A percentile compares a stretch with the other conserved stretches of the same genome.
Evolutionary conservation across 768 basidiomycete genomes (phyloP).

Genomic region (Boletus coccyginus): DNA sequence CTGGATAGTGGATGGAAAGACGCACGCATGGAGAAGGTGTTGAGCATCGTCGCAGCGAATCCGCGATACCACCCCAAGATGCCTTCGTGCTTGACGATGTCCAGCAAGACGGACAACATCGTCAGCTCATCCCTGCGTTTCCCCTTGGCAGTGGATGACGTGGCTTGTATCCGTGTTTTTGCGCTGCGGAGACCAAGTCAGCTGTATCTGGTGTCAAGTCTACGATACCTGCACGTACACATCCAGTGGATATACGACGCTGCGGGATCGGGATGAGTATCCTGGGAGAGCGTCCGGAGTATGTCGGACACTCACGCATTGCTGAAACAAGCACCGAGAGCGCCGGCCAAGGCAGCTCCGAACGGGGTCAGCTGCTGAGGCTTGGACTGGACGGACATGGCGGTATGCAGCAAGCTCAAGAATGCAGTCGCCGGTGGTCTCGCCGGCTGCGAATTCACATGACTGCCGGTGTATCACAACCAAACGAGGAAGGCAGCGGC

Average conservation of each 20-base stretch:
- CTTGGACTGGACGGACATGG: conserved; percentile 39
- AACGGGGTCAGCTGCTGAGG: conserved; percentile 77
- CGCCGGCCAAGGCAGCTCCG: conserved; percentile 88
- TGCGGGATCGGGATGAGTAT: conserved; percentile 30
- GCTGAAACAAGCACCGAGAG: conserved; percentile 89
- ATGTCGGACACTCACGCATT: conserved; percentile 66
- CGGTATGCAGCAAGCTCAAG: background rate
- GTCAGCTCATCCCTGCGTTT: conserved; percentile 50
- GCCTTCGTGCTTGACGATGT: conserved; percentile 80
- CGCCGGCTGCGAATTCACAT: background rate
- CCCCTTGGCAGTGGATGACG: conserved; percentile 51
- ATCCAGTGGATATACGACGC: conserved; percentile 93
- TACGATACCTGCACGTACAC: conserved; percentile 53
- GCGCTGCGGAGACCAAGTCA: conserved; percentile 48
- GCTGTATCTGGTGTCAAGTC: background rate
- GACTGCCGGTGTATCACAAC: background rate
- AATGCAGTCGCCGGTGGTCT: no score
- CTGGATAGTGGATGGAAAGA: background rate
- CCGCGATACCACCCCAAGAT: conserved; percentile 83
- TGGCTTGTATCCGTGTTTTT: conserved; percentile 93
- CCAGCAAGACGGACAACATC: conserved; percentile 61
- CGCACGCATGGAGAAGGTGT: conserved; percentile 94
- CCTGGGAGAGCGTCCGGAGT: conserved; percentile 2
- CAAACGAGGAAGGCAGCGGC: conserved; percentile 1
- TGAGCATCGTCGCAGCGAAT: conserved; percentile 95